These are phyloP conservation scores for Magnusiomyces magnusii DNA, from an alignment of 1,139 yeast species.

Conservation along the genomic window DNA sequence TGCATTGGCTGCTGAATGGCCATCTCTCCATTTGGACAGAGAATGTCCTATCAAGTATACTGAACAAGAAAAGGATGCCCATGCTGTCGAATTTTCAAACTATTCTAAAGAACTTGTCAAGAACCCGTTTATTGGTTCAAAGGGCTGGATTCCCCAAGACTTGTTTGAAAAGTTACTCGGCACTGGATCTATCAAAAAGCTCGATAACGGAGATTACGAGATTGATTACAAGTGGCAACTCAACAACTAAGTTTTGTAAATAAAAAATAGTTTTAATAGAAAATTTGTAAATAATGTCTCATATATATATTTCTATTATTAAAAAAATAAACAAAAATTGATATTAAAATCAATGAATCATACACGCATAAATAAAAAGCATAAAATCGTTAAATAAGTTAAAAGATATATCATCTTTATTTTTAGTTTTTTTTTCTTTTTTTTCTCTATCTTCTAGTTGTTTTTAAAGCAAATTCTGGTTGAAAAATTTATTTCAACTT, in stretches of 20 bases:
- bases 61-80: constrained; percentile 48
- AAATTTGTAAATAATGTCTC: neutral
- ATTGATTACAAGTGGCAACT: constrained; percentile 25
- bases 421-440: too few species aligned
- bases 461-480: neutral
- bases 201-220: constrained; percentile 42
- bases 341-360: neutral
- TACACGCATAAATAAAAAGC: neutral
- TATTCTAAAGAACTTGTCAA: constrained; percentile 62
- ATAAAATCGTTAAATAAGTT: neutral
- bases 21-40: constrained; percentile 30
- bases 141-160: constrained; percentile 95
- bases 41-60: constrained; percentile 56
- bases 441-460: neutral
- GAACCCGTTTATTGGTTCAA: constrained; percentile 82
- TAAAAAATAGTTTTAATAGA: too few species aligned
- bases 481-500: neutral
- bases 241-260: constrained; percentile 10
- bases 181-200: constrained; percentile 53
- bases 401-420: too few species aligned
- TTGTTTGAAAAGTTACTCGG: constrained; percentile 65
- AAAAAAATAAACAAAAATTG: neutral
- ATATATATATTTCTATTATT: neutral
- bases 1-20: constrained; percentile 56
- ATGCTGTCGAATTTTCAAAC: constrained; percentile 50